Evolutionary conservation across 2,329 filamentous ascomycete genomes (phyloP).

Genomic region (Trichophyton equinum): DNA sequence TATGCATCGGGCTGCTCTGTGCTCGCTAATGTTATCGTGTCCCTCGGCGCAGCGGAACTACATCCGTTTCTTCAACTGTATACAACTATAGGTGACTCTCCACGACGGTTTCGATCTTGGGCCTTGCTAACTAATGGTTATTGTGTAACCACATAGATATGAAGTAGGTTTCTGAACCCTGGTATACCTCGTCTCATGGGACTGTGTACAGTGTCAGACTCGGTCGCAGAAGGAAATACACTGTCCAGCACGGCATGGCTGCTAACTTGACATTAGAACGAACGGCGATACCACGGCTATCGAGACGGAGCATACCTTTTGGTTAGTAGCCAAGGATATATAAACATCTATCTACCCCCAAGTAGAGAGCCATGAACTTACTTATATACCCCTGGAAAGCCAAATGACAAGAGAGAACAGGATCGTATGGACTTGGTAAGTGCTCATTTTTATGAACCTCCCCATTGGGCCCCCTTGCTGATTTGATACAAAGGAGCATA

Average conservation of each 20-base stretch:
- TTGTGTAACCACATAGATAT: not conserved
- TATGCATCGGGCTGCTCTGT: no score
- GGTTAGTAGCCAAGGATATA: conserved; percentile 7
- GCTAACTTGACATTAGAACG: conserved; percentile 6
- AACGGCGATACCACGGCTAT: conserved; percentile 12
- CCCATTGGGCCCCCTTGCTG: not conserved
- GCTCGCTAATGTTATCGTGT: not conserved
- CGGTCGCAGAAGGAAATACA: not conserved
- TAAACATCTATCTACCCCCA: not conserved
- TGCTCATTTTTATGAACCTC: not conserved
- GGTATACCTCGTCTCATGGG: not conserved
- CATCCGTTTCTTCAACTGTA: conserved; percentile 10
- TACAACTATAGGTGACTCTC: conserved; percentile 10
- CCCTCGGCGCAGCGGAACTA: conserved; percentile 3
- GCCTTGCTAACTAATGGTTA: not conserved
- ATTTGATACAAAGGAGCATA: conserved; percentile 5
- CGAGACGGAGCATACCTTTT: conserved; percentile 12
- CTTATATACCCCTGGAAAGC: conserved; percentile 6
- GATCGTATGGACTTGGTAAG: conserved; percentile 13
- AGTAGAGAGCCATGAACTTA: not conserved
- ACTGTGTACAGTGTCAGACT: not conserved
- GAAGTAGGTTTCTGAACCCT: not conserved
- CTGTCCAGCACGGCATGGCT: not conserved
- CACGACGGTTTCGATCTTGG: not conserved
- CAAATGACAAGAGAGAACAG: conserved; percentile 13